Conservation (phyloP, 768 basidiomycete species). For the Nidularia sp. region DNA sequence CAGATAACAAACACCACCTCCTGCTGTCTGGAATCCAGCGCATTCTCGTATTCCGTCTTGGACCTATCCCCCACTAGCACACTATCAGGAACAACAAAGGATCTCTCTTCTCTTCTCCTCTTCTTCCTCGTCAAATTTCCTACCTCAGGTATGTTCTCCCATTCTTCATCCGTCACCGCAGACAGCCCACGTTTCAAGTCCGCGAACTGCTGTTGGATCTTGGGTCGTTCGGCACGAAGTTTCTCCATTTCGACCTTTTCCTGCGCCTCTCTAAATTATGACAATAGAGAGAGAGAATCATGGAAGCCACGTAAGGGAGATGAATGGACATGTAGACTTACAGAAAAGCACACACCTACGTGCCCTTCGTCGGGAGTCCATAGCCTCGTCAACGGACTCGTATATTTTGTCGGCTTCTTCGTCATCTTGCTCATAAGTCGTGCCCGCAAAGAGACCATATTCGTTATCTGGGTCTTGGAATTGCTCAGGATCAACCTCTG, state of each 20-base stretch:
- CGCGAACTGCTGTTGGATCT: conserved; percentile 93
- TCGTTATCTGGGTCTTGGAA: conserved; percentile 98
- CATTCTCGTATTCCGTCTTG: conserved; percentile 72
- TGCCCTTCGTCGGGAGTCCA: conserved; percentile 81
- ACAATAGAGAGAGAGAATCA: too few relatives aligned
- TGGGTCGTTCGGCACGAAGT: conserved; percentile 83
- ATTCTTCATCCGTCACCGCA: conserved; percentile 84
- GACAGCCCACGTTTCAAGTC: conserved; percentile 91
- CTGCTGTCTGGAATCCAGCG: conserved; percentile 74
- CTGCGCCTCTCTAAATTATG: conserved; percentile 56
- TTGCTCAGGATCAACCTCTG: conserved; percentile 84
- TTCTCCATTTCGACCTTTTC: conserved; percentile 73
- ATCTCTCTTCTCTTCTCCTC: conserved; percentile 78
- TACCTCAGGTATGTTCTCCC: conserved; percentile 95
- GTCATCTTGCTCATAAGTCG: conserved; percentile 94
- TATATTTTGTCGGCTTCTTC: conserved; percentile 97
- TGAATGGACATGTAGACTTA: conserved; percentile 25
- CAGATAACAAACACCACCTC: conserved; percentile 39
- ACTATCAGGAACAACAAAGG: conserved; percentile 91
- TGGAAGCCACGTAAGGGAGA: conserved; percentile 8
- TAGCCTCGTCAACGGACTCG: conserved; percentile 83
- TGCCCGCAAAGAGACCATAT: conserved; percentile 92
- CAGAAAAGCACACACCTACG: conserved; percentile 63
- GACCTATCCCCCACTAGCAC: conserved; percentile 82
- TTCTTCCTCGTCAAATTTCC: conserved; percentile 93